These are phyloP conservation scores for Aspergillus costaricaensis DNA, from an alignment of 2,329 filamentous ascomycete species.

Conservation along the genomic window DNA sequence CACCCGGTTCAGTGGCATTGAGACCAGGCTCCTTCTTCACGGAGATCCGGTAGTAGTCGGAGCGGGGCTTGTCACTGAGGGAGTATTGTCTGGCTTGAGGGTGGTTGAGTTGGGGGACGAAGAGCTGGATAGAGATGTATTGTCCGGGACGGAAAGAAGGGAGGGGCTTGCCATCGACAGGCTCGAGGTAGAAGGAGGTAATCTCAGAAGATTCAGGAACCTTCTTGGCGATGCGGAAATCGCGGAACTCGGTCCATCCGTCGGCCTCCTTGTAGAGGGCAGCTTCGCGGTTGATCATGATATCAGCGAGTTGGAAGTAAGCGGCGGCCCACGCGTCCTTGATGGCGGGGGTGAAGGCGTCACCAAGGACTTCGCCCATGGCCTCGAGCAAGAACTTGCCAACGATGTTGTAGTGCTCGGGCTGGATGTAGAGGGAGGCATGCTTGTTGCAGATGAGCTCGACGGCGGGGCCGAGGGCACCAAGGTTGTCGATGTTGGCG, in stretches of 20 bases:
- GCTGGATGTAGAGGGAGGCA: slow-evolving; percentile 66
- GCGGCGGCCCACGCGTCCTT: slow-evolving; percentile 69
- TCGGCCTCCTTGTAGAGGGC: slow-evolving; percentile 63
- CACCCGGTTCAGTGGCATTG: slow-evolving; percentile 46
- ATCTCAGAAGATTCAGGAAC: slow-evolving; percentile 68
- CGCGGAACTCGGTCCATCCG: slow-evolving; percentile 68
- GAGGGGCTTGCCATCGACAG: slow-evolving; percentile 62
- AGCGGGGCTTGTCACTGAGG: slow-evolving; percentile 64
- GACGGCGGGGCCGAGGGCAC: slow-evolving; percentile 56
- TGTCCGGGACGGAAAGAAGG: slow-evolving; percentile 69
- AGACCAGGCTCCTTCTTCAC: slow-evolving; percentile 67
- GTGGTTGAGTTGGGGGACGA: slow-evolving; percentile 61
- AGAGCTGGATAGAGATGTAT: slow-evolving; percentile 66
- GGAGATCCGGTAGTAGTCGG: slow-evolving; percentile 68
- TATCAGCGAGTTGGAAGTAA: slow-evolving; percentile 71
- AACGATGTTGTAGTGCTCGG: slow-evolving; percentile 71
- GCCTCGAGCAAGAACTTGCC: slow-evolving; percentile 68
- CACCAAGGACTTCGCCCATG: slow-evolving; percentile 67
- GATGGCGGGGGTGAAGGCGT: slow-evolving; percentile 65
- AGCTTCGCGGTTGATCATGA: slow-evolving; percentile 68
- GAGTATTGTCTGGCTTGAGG: slow-evolving; percentile 72
- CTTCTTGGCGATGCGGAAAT: slow-evolving; percentile 67
- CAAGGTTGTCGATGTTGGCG: slow-evolving; percentile 69
- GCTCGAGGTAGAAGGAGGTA: slow-evolving; percentile 69
- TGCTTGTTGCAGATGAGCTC: slow-evolving; percentile 78